Percentiles rank a stretch among this genome's conserved stretches.
These are phyloP conservation scores for Pythium volutum DNA, from an alignment of 352 stramenopile species.

Conservation along the genomic window DNA sequence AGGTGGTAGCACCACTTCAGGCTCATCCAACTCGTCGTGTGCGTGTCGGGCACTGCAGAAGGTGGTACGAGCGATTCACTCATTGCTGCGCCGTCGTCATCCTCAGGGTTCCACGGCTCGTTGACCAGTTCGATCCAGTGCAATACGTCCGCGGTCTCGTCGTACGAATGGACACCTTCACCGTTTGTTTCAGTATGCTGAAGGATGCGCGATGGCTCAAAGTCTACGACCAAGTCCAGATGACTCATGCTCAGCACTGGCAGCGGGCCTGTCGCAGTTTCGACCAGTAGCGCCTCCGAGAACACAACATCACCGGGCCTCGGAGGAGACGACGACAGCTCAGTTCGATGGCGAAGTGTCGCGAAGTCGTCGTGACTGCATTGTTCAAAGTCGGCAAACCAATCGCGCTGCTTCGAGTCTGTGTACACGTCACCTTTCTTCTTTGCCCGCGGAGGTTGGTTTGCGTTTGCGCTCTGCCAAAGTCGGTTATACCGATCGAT, in stretches of 20 bases:
- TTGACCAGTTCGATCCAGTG: conserved; percentile 61
- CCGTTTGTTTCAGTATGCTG: neutral
- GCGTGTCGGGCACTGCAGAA: conserved; percentile 31
- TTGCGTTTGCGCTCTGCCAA: neutral
- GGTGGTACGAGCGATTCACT: neutral
- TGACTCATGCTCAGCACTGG: neutral
- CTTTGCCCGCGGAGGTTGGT: neutral
- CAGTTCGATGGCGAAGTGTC: conserved; percentile 45
- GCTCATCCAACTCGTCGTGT: conserved; percentile 68
- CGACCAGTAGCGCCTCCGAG: conserved; percentile 58
- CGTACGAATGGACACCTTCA: neutral
- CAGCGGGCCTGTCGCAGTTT: conserved; percentile 31
- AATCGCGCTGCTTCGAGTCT: neutral
- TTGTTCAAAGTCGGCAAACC: neutral
- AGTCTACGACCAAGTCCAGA: conserved; percentile 16
- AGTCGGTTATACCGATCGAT: neutral
- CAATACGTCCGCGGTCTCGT: conserved; percentile 23
- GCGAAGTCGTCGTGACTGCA: conserved; percentile 45
- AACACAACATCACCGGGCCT: conserved; percentile 64
- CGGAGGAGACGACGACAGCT: conserved; percentile 40
- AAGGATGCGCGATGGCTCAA: conserved; percentile 10
- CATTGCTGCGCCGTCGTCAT: conserved; percentile 7
- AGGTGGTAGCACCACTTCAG: conserved; percentile 83
- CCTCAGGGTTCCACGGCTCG: conserved; percentile 37
- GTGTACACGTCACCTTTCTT: neutral